Conservation (phyloP, 164 flowering plant genomes). For the Macadamia integrifolia region DNA sequence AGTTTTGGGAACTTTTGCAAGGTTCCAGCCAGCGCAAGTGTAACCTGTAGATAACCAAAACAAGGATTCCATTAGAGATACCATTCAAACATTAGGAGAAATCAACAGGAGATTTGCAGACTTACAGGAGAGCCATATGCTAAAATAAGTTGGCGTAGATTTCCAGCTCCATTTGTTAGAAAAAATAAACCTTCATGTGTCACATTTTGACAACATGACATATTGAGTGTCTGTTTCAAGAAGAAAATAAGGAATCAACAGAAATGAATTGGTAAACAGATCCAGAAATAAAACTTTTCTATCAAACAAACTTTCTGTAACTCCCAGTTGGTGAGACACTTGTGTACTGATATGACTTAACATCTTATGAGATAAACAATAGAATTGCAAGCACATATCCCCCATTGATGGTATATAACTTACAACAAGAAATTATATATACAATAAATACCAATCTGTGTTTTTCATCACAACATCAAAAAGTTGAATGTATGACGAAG, state of each 20-base stretch:
- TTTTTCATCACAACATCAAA: background rate
- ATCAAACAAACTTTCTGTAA: background rate
- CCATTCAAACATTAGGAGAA: conserved; percentile 1
- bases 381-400: too few species aligned
- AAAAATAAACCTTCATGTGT: conserved; percentile 57
- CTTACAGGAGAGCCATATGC: conserved; percentile 70
- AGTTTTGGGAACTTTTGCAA: conserved; percentile 54
- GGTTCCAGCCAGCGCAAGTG: conserved; percentile 46
- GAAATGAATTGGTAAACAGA: background rate
- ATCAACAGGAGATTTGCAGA: conserved; percentile 1
- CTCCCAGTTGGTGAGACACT: too few species aligned
- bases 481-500: background rate
- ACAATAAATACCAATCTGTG: too few species aligned
- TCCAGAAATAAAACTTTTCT: background rate
- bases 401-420: too few species aligned
- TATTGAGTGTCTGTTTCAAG: conserved; percentile 55
- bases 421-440: too few species aligned
- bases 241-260: background rate
- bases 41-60: conserved; percentile 48
- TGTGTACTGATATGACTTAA: too few species aligned
- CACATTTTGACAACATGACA: conserved; percentile 69
- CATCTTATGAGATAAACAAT: too few species aligned
- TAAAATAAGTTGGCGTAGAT: conserved; percentile 48
- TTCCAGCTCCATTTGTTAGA: conserved; percentile 39
- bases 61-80: background rate